Percentiles rank a stretch among this genome's conserved stretches.
Evolutionary conservation across 2,329 filamentous ascomycete species (phyloP).

Genomic region (Monilinia vaccinii-corymbosi): DNA sequence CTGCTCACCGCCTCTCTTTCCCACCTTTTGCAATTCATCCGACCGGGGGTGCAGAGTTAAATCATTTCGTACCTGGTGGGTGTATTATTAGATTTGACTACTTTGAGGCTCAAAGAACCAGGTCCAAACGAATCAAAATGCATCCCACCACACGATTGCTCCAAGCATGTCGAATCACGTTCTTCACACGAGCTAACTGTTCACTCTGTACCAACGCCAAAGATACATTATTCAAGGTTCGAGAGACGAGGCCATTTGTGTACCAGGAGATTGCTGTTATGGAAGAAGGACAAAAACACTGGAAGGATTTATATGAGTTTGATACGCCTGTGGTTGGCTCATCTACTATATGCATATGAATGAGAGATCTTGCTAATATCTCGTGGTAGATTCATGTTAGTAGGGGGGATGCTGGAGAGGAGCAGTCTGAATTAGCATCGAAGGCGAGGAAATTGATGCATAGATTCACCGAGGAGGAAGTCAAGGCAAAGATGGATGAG

Average conservation of each 20-base stretch:
- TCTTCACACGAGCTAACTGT: slow-evolving; percentile 67
- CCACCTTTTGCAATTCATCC: not conserved
- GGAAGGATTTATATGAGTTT: slow-evolving; percentile 70
- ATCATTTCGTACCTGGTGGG: not conserved
- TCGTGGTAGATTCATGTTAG: slow-evolving; percentile 47
- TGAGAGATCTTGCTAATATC: not conserved
- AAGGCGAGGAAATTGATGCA: slow-evolving; percentile 67
- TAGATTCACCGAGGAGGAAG: slow-evolving; percentile 58
- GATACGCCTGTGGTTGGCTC: slow-evolving; percentile 64
- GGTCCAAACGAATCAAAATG: slow-evolving; percentile 33
- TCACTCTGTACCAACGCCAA: slow-evolving; percentile 62
- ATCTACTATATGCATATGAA: not conserved
- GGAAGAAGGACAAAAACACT: slow-evolving; percentile 49
- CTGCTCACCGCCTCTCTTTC: not conserved
- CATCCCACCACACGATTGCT: slow-evolving; percentile 41
- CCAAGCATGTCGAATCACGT: slow-evolving; percentile 54
- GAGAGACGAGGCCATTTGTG: slow-evolving; percentile 56
- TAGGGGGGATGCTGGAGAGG: slow-evolving; percentile 40
- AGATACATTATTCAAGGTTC: slow-evolving; percentile 57
- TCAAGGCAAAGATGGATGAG: slow-evolving; percentile 59
- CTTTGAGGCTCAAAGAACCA: not conserved
- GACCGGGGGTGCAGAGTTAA: not conserved
- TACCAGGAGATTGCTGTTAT: slow-evolving; percentile 64
- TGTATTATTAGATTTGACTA: not conserved
- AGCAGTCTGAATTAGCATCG: slow-evolving; percentile 34